Conservation (phyloP, 2,329 filamentous ascomycete genomes). For the Sclerotinia spermophila region DNA sequence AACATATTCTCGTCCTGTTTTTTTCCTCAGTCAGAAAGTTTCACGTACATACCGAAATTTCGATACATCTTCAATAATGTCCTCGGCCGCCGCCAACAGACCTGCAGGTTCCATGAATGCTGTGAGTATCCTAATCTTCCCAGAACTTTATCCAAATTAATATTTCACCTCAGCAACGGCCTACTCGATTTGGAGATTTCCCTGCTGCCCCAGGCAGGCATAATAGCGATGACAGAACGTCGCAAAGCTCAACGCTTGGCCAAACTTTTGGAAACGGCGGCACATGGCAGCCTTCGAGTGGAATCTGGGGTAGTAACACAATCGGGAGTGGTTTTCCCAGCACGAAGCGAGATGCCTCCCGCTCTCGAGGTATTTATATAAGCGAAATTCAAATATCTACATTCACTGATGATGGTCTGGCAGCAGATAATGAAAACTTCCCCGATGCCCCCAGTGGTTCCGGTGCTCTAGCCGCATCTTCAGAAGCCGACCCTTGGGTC, state of each 20-base stretch:
- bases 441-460: constrained; percentile 62
- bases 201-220: constrained; percentile 33
- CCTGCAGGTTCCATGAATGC: constrained; percentile 39
- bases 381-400: constrained; percentile 15
- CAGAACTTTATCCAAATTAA: constrained; percentile 28
- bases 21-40: constrained; percentile 20
- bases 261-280: constrained; percentile 44
- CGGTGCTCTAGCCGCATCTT: constrained; percentile 63
- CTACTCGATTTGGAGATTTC: constrained; percentile 42
- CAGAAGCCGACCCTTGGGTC: constrained; percentile 63
- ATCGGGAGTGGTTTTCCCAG: constrained; percentile 46
- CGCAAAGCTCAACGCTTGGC: constrained; percentile 41
- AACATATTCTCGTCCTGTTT: constrained; percentile 24
- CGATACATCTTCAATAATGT: constrained; percentile 39
- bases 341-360: constrained; percentile 44
- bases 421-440: constrained; percentile 42
- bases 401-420: constrained; percentile 28
- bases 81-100: constrained; percentile 38
- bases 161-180: constrained; percentile 30
- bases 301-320: constrained; percentile 50
- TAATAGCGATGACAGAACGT: constrained; percentile 36
- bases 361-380: constrained; percentile 47
- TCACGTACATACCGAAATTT: constrained; percentile 22
- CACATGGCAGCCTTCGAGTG: constrained; percentile 39
- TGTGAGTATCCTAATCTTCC: constrained; percentile 40